Evolutionary conservation across 805 yeast species (phyloP).

Genomic region (Wickerhamomyces subpelliculosus): DNA sequence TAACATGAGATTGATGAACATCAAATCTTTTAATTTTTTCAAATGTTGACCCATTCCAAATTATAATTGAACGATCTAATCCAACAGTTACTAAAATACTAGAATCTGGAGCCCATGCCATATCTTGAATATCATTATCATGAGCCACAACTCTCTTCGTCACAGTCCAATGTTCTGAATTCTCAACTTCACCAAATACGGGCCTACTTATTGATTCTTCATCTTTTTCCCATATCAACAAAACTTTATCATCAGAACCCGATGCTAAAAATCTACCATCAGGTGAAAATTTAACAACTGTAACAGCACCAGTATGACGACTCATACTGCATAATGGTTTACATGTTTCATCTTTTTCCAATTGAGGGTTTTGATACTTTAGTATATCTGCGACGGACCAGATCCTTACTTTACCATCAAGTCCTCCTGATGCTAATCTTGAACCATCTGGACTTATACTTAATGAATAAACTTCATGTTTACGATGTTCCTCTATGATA

Average conservation of each 20-base stretch:
- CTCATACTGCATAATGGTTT: constrained; percentile 85
- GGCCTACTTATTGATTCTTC: constrained; percentile 47
- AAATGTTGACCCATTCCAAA: constrained; percentile 92
- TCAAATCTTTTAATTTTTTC: constrained; percentile 85
- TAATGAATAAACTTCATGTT: constrained; percentile 80
- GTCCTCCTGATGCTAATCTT: constrained; percentile 88
- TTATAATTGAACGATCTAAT: constrained; percentile 82
- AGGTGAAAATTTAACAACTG: constrained; percentile 88
- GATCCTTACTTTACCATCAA: constrained; percentile 85
- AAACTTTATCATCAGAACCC: constrained; percentile 91
- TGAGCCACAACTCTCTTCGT: constrained; percentile 90
- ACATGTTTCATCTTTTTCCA: constrained; percentile 25
- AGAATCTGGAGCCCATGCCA: constrained; percentile 97
- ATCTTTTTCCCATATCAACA: constrained; percentile 90
- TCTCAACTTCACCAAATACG: constrained; percentile 64
- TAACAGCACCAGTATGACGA: constrained; percentile 94
- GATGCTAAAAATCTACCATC: constrained; percentile 87
- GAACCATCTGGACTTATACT: constrained; percentile 76
- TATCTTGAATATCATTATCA: constrained; percentile 95
- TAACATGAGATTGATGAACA: constrained; percentile 90
- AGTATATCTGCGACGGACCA: constrained; percentile 66
- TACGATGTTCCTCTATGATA: constrained; percentile 63
- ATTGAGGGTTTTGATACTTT: constrained; percentile 24
- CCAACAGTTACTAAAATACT: constrained; percentile 90
- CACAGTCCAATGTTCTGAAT: constrained; percentile 91